Conservation (phyloP, 139 green algal genomes). For the Chloropicon primus region DNA sequence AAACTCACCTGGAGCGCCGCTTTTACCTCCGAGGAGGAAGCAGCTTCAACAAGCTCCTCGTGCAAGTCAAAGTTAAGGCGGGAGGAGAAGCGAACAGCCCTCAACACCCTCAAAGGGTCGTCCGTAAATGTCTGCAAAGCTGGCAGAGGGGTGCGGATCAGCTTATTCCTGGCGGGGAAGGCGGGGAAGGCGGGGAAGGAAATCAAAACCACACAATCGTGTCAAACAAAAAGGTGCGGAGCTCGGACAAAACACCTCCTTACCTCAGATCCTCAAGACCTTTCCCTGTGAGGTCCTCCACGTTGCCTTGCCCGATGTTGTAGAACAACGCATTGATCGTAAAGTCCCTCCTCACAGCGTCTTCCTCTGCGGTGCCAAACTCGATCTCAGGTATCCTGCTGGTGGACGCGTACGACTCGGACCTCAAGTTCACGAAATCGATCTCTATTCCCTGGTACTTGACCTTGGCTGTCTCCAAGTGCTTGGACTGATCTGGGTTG, state of each 20-base stretch:
- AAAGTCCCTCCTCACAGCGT: conserved; percentile 75
- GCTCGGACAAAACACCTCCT: too few species aligned
- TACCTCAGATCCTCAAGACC: conserved; percentile 68
- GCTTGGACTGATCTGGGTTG: conserved; percentile 97
- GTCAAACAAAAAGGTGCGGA: too few species aligned
- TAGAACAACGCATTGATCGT: conserved; percentile 97
- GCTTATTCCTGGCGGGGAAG: too few species aligned
- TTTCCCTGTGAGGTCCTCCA: conserved; percentile 84
- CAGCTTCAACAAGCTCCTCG: conserved; percentile 51
- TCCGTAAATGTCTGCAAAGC: conserved; percentile 81
- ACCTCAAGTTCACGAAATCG: conserved; percentile 93
- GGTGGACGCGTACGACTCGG: conserved; percentile 76
- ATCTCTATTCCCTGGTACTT: conserved; percentile 50
- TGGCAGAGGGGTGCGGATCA: conserved; percentile 85
- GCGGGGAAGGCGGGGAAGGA: too few species aligned
- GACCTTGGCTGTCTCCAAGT: conserved; percentile 93
- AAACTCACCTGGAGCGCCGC: conserved; percentile 22
- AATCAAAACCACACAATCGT: too few species aligned
- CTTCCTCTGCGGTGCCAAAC: conserved; percentile 60
- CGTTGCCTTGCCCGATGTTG: conserved; percentile 56
- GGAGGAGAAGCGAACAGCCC: conserved; percentile 63
- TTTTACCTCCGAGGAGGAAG: conserved; percentile 47
- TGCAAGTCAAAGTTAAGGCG: conserved; percentile 79
- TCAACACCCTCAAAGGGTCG: conserved; percentile 74
- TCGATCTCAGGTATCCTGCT: conserved; percentile 78